Conservation (phyloP, 257 asterid species). For the Nicotiana tomentosiformis region DNA sequence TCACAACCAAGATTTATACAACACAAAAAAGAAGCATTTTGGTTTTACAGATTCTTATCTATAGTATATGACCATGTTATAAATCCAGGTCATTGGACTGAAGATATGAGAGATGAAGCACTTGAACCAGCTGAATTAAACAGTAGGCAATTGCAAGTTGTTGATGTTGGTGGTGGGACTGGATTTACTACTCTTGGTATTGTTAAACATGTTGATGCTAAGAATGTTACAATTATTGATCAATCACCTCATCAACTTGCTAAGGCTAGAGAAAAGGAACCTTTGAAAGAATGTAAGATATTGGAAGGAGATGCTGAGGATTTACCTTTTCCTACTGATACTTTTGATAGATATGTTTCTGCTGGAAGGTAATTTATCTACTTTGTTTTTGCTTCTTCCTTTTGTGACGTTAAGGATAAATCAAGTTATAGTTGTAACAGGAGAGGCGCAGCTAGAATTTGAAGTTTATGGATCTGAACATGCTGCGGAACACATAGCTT, state of each 20-base stretch:
- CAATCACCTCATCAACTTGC: constrained; percentile 99
- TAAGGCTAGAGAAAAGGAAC: constrained; percentile 83
- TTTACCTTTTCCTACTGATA: constrained; percentile 77
- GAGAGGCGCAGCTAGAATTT: too few species aligned
- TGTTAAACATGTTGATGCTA: constrained; percentile 80
- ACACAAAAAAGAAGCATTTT: constrained; percentile 92
- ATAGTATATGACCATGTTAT: constrained; percentile 39
- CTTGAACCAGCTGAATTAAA: constrained; percentile 84
- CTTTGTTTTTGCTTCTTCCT: background rate
- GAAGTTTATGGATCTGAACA: too few species aligned
- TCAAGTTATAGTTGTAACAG: too few species aligned
- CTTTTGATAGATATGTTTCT: constrained; percentile 71
- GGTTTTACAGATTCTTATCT: constrained; percentile 56
- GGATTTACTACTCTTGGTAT: constrained; percentile 96
- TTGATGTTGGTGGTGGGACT: constrained; percentile 96
- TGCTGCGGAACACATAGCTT: too few species aligned
- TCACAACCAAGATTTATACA: constrained; percentile 90
- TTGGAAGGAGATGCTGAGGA: constrained; percentile 97
- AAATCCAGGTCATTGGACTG: constrained; percentile 73
- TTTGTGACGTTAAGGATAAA: too few species aligned
- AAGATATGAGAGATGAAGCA: constrained; percentile 97
- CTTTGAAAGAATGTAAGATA: constrained; percentile 78
- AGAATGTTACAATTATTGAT: constrained; percentile 96
- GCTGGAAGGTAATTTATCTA: constrained; percentile 69
- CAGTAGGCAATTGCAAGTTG: constrained; percentile 51